Base-by-base conservation (phyloP, 1,139 yeast genomes). In the Suhomyces wounanorum region DNA sequence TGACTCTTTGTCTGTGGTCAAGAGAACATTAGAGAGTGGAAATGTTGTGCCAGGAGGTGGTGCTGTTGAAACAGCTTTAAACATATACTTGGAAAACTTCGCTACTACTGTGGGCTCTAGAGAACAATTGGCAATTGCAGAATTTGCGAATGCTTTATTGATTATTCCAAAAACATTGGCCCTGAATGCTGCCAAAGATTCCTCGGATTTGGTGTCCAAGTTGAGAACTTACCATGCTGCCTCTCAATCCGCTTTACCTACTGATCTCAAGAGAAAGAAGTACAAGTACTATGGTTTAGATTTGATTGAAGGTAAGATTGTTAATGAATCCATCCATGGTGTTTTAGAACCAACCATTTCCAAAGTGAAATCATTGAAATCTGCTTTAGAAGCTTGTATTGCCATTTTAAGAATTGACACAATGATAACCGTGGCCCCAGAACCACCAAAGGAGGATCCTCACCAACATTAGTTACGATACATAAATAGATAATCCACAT, bases 31-130 rank as follows among this genome's bases (percentile, higher is more conserved):
- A 60, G 99, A 95, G 72, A 85, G 95, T 64, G 98, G 98, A 14
- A 74, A 82, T 59, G 95, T 95, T 52, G 99, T 95, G 9, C 98
- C 99, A 44, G 99, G 99, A 52, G 99, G 99, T 57, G 99, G 99
- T 56, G 97, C 98, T 21, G 99, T 94, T 44, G 99, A 95, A 74
- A 81, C 97, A 44, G 97, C 99, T 10, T 81, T 95, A 62, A 92
- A 91, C 74, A 91, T 95, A 52, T 95, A 90, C 69, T 79, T 95
- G 67, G 99, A 95, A 71, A 94, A 90, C 69, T 94, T 95, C 70
- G 99, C 99, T 43, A 94, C 99, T 9, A 91, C 98, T 1, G 94
- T 92, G 52, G 98, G 98, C 3, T 90, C 97, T 21, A 84, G 99
- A 66, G 99, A 95, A 71, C 99, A 95, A 70, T 81, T 94, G 63